Evolutionary conservation across 768 basidiomycete genomes (phyloP).

Genomic region (Lactarius evosmus): DNA sequence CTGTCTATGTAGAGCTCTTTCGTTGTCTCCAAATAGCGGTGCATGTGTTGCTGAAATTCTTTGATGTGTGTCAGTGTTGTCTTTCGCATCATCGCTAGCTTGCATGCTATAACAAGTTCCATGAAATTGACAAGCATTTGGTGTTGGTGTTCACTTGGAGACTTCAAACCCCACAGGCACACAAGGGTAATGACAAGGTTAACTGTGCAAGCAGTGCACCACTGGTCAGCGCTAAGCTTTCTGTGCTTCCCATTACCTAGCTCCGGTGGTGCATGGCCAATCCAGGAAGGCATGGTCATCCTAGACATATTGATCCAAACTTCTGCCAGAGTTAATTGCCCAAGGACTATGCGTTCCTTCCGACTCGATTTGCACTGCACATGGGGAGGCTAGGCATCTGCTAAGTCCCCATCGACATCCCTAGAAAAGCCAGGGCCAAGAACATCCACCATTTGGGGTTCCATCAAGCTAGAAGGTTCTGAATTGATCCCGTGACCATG

Average conservation of each 20-base stretch:
- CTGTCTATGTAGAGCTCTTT: slow-evolving; percentile 34
- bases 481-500: too few relatives aligned
- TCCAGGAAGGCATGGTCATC: slow-evolving; percentile 31
- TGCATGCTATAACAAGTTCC: slow-evolving; percentile 37
- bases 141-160: not conserved
- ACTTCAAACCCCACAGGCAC: slow-evolving; percentile 28
- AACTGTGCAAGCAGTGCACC: slow-evolving; percentile 26
- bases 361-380: not conserved
- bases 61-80: slow-evolving; percentile 30
- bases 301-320: slow-evolving; percentile 26
- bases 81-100: slow-evolving; percentile 32
- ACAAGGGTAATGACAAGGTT: slow-evolving; percentile 29
- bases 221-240: slow-evolving; percentile 32
- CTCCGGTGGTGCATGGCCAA: slow-evolving; percentile 23
- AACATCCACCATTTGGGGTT: not conserved
- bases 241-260: slow-evolving; percentile 28
- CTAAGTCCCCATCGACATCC: too few relatives aligned
- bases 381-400: not conserved
- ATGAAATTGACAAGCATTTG: slow-evolving; percentile 31
- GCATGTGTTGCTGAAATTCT: slow-evolving; percentile 34
- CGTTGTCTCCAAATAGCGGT: slow-evolving; percentile 35
- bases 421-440: not conserved
- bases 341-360: slow-evolving; percentile 3
- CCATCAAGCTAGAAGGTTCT: too few relatives aligned
- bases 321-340: not conserved